Evolutionary conservation across 306 rosid genomes (phyloP), one percentile per base, ranked within the genome.

Genomic region (Cucumis hystrix): DNA sequence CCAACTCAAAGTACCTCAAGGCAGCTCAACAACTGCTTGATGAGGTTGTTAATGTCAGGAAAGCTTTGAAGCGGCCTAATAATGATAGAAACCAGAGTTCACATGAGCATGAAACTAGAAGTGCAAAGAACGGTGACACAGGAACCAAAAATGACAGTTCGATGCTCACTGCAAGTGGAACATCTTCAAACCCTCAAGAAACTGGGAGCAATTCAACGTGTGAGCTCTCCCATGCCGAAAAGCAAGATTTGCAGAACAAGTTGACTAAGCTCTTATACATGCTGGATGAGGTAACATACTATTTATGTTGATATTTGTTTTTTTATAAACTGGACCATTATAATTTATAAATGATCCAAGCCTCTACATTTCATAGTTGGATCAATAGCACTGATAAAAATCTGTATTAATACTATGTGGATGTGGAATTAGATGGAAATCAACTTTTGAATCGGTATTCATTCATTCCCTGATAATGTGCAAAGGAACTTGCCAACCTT

Each of bases 161-260:
- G 40, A 18, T 80, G 79, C 69, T 60, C 30, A 78, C 83, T 35
- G 87, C 82, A 37, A 80, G 82, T 75, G 87, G 83, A 79, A 83
- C 17, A 72, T 79, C 87, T 66, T 74, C 82, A 25, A 82, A 83
- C 60, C 85, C 84, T 70, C 88, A 81, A 81, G 95, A 84, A 20
- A 82, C 85, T 15, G 85, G 82, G 10, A 63, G 85, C 77, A 85
- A 82, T 79, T 60, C 90, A 37, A 77, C 76, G 15, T 78, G 80
- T 39, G 97, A 88, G 84, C 91, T 89, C 83, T 85, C 95, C n/a
- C 87, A 84, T 82, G 85, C 88, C 28, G 93, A 91, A 83, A 91
- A 83, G 75, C 95, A 89, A 82, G 95, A 89, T 72, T 80, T 91
- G 62, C 91, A 91, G 85, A 85, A 86, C 85, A 88, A 88, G 83